These are phyloP conservation scores for Sordariomycetes sp. DNA, from an alignment of 2,329 filamentous ascomycete species.

Conservation along the genomic window DNA sequence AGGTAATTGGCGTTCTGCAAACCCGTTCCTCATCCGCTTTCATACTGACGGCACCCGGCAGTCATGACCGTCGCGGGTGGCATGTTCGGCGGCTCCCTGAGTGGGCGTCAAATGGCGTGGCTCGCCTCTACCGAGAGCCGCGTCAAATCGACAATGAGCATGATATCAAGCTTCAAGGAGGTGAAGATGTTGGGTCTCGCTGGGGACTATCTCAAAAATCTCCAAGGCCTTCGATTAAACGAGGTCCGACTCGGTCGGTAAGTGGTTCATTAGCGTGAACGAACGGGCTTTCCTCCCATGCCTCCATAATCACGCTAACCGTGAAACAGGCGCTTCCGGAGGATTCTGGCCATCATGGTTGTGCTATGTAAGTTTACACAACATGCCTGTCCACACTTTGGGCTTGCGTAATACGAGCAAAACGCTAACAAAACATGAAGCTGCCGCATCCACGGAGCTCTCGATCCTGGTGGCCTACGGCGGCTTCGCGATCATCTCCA, in stretches of 20 bases:
- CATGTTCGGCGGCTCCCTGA: background rate
- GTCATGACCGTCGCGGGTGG: background rate
- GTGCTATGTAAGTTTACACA: background rate
- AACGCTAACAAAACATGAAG: background rate
- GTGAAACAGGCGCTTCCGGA: background rate
- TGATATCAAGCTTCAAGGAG: conserved; percentile 1
- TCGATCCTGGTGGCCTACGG: background rate
- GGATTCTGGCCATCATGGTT: background rate
- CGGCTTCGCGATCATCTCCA: background rate
- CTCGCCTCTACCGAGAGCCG: background rate
- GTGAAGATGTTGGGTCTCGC: background rate
- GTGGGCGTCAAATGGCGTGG: background rate
- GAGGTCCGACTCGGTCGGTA: background rate
- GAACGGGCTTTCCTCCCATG: too few species aligned
- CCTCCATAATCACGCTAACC: too few species aligned
- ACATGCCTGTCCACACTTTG: too few species aligned
- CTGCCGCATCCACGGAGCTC: background rate
- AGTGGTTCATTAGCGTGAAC: background rate
- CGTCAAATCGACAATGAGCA: background rate
- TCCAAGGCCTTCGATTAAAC: background rate
- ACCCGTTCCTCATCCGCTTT: too few species aligned
- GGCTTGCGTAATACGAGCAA: too few species aligned
- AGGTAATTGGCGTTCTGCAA: background rate
- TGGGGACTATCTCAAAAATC: background rate
- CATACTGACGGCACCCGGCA: too few species aligned